A percentile compares a stretch with the other conserved stretches of the same genome.
Conservation (phyloP, 2,329 filamentous ascomycete species). For the Xylaria sp. region DNA sequence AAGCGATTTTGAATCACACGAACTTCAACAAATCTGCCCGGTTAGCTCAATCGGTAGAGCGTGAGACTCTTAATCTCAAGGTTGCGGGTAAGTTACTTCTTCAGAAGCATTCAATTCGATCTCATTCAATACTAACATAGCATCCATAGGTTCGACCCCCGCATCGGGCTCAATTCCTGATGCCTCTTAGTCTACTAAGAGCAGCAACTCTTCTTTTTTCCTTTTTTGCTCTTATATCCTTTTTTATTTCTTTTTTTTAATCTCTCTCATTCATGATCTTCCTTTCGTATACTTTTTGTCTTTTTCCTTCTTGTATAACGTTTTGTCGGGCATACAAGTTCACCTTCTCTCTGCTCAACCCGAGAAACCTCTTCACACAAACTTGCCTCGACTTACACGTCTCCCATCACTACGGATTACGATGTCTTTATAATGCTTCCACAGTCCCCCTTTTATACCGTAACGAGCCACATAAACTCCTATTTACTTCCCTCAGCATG, state of each 20-base stretch:
- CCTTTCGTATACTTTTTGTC: neutral
- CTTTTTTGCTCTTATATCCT: neutral
- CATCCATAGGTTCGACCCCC: slow-evolving; percentile 38
- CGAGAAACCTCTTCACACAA: no score
- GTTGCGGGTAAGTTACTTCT: slow-evolving; percentile 27
- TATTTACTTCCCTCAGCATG: no score
- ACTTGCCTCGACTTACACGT: no score
- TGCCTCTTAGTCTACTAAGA: slow-evolving; percentile 19
- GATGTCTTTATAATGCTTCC: no score
- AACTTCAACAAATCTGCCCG: slow-evolving; percentile 33
- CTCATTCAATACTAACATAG: neutral
- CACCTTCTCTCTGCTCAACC: no score
- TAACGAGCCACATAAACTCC: no score
- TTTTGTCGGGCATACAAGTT: no score
- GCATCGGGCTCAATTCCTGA: slow-evolving; percentile 41
- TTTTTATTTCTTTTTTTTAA: neutral
- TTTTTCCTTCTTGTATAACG: neutral
- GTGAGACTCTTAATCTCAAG: slow-evolving; percentile 59
- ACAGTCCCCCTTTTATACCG: no score
- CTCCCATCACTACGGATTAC: no score
- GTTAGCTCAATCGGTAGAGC: slow-evolving; percentile 68
- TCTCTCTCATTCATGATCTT: neutral
- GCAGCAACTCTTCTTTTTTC: slow-evolving; percentile 1
- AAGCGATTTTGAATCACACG: neutral
- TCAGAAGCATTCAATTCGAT: neutral